These are phyloP conservation scores for Sarcodon aspratus DNA, from an alignment of 768 basidiomycete species.

Conservation along the genomic window DNA sequence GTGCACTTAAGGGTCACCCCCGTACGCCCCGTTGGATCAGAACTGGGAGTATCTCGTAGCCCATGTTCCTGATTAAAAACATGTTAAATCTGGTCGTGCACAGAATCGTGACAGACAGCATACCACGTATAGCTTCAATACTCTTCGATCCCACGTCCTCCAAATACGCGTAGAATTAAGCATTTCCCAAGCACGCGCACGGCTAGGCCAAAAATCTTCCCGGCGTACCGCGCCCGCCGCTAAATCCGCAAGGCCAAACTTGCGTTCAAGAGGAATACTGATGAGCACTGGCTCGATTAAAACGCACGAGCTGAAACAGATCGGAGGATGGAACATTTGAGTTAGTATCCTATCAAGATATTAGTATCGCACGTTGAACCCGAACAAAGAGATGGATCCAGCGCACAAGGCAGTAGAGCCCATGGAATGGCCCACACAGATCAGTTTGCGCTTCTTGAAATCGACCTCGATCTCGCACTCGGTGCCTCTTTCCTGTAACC, in stretches of 20 bases:
- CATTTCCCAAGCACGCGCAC: conserved; percentile 31
- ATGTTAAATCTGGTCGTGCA: too few species aligned
- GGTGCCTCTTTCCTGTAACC: too few species aligned
- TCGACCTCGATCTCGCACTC: conserved; percentile 17
- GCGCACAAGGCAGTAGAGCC: conserved; percentile 35
- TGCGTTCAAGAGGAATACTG: background rate
- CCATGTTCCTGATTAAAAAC: conserved; percentile 24
- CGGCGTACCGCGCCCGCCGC: conserved; percentile 22
- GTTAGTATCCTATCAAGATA: conserved; percentile 25
- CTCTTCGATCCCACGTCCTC: conserved; percentile 39
- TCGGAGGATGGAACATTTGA: conserved; percentile 25
- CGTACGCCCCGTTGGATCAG: conserved; percentile 26
- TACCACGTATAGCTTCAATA: conserved; percentile 32
- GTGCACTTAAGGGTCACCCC: conserved; percentile 41
- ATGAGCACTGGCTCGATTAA: conserved; percentile 35
- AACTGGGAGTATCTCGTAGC: conserved; percentile 29
- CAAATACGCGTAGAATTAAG: conserved; percentile 21
- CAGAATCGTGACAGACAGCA: conserved; percentile 6
- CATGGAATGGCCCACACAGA: conserved; percentile 48
- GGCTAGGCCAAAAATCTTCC: conserved; percentile 41
- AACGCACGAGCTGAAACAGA: conserved; percentile 28
- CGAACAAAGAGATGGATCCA: too few species aligned
- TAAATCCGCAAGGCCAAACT: conserved; percentile 11
- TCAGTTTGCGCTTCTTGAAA: conserved; percentile 33
- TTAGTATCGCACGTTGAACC: too few species aligned